Evolutionary conservation across 139 green algal species (phyloP).

Genomic region (Coelastrella sp.): DNA sequence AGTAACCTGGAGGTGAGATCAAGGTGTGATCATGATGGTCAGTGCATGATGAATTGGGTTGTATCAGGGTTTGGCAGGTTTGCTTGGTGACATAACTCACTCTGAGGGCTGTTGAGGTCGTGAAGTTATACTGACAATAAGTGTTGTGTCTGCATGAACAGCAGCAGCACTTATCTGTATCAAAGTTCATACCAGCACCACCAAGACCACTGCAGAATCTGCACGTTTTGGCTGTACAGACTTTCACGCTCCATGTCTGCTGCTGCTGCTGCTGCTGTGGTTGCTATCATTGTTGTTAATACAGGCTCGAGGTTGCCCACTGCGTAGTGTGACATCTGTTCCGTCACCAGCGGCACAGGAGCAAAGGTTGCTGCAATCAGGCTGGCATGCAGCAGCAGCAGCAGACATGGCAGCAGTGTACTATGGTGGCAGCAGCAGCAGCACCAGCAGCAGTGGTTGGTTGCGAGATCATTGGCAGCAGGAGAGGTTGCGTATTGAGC

Average conservation of each 20-base stretch:
- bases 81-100: too few species aligned
- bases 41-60: too few species aligned
- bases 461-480: not conserved
- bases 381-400: constrained; percentile 11
- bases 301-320: constrained; percentile 78
- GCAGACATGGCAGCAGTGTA: constrained; percentile 35
- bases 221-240: too few species aligned
- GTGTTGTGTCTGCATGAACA: too few species aligned
- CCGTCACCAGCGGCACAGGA: constrained; percentile 67
- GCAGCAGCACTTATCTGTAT: too few species aligned
- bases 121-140: too few species aligned
- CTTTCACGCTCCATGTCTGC: not conserved
- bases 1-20: constrained; percentile 78
- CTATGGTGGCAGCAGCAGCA: not conserved
- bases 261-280: not conserved
- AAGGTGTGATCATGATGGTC: too few species aligned
- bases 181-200: too few species aligned
- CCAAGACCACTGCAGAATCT: too few species aligned
- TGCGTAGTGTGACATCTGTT: constrained; percentile 78
- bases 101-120: too few species aligned
- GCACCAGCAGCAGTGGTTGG: constrained; percentile 13
- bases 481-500: constrained; percentile 57
- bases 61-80: not conserved
- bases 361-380: constrained; percentile 62
- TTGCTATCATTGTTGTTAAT: too few species aligned